A percentile compares a stretch with the other conserved stretches of the same genome.
phyloP scores from a whole-genome alignment of 176 grass and related monocot genomes.

The Areca catechu region DNA sequence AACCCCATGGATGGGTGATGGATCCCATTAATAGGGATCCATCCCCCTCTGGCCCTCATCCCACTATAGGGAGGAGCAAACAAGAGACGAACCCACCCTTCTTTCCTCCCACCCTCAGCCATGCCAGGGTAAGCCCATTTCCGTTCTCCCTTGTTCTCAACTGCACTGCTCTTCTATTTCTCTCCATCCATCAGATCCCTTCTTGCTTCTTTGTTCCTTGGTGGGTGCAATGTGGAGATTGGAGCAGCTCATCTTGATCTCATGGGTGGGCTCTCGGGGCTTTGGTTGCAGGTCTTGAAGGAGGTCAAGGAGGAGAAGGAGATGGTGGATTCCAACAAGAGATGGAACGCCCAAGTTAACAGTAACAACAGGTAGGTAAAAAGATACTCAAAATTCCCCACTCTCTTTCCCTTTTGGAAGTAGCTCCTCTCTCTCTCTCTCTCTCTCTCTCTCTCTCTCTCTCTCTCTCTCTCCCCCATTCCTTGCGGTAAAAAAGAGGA shows the following conservation, averaged over 20 bases:
- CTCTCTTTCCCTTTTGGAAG: neutral
- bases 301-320: slow-evolving; percentile 13
- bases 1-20: slow-evolving; percentile 15
- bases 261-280: neutral
- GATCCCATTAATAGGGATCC: slow-evolving; percentile 27
- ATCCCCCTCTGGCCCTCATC: neutral
- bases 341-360: slow-evolving; percentile 7
- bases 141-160: neutral
- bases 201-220: neutral
- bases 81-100: neutral
- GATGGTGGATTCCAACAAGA: slow-evolving; percentile 25
- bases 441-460: too few species aligned
- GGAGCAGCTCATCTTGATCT: neutral
- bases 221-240: neutral
- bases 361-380: slow-evolving; percentile 35
- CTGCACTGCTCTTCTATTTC: neutral
- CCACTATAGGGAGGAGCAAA: neutral
- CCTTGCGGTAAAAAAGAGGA: neutral
- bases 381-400: neutral
- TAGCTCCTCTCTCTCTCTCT: neutral
- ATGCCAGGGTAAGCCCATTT: neutral
- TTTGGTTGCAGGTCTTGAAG: slow-evolving; percentile 6
- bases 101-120: too few species aligned
- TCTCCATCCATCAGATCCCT: neutral
- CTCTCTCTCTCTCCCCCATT: too few species aligned